Base-by-base conservation (phyloP, 768 basidiomycete species). In the Hypholoma sublateritium region DNA sequence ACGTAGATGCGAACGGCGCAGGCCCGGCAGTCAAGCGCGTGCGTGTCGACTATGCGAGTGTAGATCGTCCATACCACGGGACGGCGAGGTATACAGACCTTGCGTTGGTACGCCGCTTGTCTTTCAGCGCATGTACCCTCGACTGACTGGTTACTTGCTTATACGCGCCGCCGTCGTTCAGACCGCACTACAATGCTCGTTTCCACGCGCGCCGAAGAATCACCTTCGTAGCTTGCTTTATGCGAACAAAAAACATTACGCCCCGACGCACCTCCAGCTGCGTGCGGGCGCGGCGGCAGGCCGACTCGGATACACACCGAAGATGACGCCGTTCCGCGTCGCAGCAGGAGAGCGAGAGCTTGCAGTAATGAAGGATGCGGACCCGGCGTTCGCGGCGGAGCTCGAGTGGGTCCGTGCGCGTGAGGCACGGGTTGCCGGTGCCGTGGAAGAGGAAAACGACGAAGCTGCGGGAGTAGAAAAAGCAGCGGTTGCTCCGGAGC, bases 1-100 rank as follows among this genome's bases (percentile, higher is more conserved):
- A 75, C 17, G 56, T 35, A 1, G 73, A 69, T 0, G 79, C 72
- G 16, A 65, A 43, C 35, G 51, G 61, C 12, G 64, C 62, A 25
- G 59, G 63, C 9, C 28, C 28, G 54, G 74, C 76, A 7, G 19
- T 19, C 22, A 47, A 47, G 24, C 46, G 46, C 13, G 46, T 28
- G 13, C 22, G 25, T 12, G 25, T 47, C 3, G 46, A 47, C 46
- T 47, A 47, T 12, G 22, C 46, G 12, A 47, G 46, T 5, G 16
- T 28, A 11, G 46, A 47, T 22, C 22, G 46, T 11, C 46, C 46
- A 16, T n/a, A 25, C 12, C 12, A 25, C 7, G 46, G 46, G 11
- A 28, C 22, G 12, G 7, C 8, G 8, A 24, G 16, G 24, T 47
- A 47, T n/a, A 28, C 16, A 22, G 46, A 47, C 4, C 24, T 16